These are phyloP conservation scores for Penicillium sclerotigenum DNA, from an alignment of 2,329 filamentous ascomycete species.

Conservation along the genomic window DNA sequence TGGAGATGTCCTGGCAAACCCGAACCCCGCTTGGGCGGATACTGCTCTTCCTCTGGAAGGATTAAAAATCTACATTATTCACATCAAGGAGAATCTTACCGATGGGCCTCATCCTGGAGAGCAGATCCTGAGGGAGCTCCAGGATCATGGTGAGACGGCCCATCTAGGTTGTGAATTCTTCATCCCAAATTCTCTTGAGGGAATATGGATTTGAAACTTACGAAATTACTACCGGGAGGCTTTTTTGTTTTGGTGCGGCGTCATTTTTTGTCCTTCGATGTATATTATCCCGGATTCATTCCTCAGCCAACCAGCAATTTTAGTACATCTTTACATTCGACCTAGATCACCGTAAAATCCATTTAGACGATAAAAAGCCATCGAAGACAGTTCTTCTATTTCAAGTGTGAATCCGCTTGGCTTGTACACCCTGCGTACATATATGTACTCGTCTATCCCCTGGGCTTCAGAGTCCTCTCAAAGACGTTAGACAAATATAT, in stretches of 20 bases:
- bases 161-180: slow-evolving; percentile 77
- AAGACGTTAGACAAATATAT: neutral
- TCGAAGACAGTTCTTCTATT: neutral
- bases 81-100: slow-evolving; percentile 80
- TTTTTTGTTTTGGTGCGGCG: neutral
- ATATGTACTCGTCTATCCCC: no score
- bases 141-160: slow-evolving; percentile 61
- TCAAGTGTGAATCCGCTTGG: neutral
- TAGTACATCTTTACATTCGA: neutral
- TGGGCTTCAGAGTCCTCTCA: no score
- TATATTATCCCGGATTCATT: neutral
- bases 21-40: slow-evolving; percentile 17
- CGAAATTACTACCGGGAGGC: neutral
- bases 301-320: neutral
- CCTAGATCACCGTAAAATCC: no score
- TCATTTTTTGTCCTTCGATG: neutral
- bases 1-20: slow-evolving; percentile 9
- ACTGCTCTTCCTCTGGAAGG: slow-evolving; percentile 59
- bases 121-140: slow-evolving; percentile 67
- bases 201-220: slow-evolving; percentile 40
- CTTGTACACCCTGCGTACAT: neutral
- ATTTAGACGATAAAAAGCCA: neutral
- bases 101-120: slow-evolving; percentile 66
- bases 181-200: slow-evolving; percentile 64
- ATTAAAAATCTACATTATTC: slow-evolving; percentile 80